Base-by-base conservation (phyloP, 768 basidiomycete genomes). In the Pleurotus platypus region DNA sequence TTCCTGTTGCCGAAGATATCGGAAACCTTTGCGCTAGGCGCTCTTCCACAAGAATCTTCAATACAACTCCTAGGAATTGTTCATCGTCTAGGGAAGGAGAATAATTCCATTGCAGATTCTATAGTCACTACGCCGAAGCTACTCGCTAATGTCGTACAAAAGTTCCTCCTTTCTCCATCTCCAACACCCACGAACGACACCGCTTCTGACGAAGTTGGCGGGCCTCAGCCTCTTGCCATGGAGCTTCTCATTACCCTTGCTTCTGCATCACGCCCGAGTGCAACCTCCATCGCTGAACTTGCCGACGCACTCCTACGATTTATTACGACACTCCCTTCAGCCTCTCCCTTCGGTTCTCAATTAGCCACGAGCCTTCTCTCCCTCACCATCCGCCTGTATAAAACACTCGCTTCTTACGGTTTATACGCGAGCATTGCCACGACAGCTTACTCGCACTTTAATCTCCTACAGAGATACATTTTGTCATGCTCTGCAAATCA, bases 261-360 rank as follows among this genome's bases (percentile, higher is more conserved):
- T 0, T 68, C 70, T 2, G 81, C 90, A 1, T 90, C 91, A 0
- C 82, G 93, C 15, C 62, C 72, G 1, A 87, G 83, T 57, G 93
- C 94, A 0, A 69, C 69, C 8, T 72, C 74, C 5, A 70, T 93
- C 5, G 65, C 79, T 35, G 81, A 80, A 12, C 70, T 79, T 15
- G 78, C 84, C 1, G 87, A 90, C 62, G 75, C 84, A 0, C 78
- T 91, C 1, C 75, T 96, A 45, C 84, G 90, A 20, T 96, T 91
- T 64, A 66, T 92, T 46, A 75, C 84, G 0, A 72, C 76, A 49
- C 75, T 83, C 22, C 89, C 85, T 62, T 71, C 2, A 3, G 62
- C 71, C 2, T 75, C 75, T 1, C 67, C 72, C 18, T 75, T 71
- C 53, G 67, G 74, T 4, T 75, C 74, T 2, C 68, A 76, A 0